Evolutionary conservation across 2,329 filamentous ascomycete genomes (phyloP), one percentile per base, ranked within the genome.

Genomic region (Lachnellula occidentalis): DNA sequence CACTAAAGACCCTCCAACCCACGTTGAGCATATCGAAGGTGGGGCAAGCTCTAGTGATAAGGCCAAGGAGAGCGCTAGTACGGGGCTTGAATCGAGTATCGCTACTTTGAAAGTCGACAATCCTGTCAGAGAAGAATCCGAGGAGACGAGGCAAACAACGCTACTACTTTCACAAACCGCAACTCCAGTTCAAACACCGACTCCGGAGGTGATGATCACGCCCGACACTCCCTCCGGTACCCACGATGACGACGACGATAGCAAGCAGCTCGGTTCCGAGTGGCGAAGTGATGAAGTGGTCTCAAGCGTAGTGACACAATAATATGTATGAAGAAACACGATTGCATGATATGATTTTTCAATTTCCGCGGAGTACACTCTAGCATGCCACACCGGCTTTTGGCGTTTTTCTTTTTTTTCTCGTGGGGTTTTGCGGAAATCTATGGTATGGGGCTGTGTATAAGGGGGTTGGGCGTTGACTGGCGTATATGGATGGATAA

Each of bases 121-220:
- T 19, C 42, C 51, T 11, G 12, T 31, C 39, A 45, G 19, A 39
- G 51, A 17, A 12, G 27, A 31, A 42, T 47, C 31, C 45, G 49
- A 14, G 11, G 48, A 50, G 14, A 24, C 34, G 1, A 54, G 48
- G 19, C 56, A 58, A 39, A 56, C 56, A 9, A 58, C 54, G 12
- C 31, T 58, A 8, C 52, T 59, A 11, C 51, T 59, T 14, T 46
- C 56, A n/a, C 57, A 63, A 34, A 36, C 42, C 12, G 53, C 53
- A 5, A 64, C 65, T 19, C 27, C 27, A 31, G 27, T 31, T 31
- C 27, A 31, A 9, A 31, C 27, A 9, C 27, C 27, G 27, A 31
- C 27, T 31, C 63, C 67, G 4, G 58, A 65, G 47, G 57, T 67
- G 2, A 66, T 59, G 55, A 37, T 67, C 27, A 68, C 66, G 1